A percentile compares a stretch with the other conserved stretches of the same genome.
Evolutionary conservation across 768 basidiomycete genomes (phyloP).

Genomic region (Termitomyces sp.): DNA sequence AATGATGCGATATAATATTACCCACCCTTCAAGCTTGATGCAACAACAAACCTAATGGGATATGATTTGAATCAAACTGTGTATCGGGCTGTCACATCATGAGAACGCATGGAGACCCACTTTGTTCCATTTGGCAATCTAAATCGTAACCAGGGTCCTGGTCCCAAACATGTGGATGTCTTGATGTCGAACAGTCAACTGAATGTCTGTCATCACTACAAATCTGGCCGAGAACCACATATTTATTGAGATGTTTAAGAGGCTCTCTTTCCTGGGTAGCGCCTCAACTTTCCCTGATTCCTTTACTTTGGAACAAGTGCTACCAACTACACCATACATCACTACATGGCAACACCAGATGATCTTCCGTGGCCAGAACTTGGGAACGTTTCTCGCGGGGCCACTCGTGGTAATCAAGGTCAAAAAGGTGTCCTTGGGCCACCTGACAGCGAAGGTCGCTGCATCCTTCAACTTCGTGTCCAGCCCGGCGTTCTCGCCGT

Average conservation of each 20-base stretch:
- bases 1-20: constrained; percentile 7
- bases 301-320: constrained; percentile 22
- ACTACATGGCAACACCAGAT: constrained; percentile 55
- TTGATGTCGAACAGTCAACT: constrained; percentile 22
- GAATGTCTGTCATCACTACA: constrained; percentile 13
- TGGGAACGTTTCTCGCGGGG: constrained; percentile 81
- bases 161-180: constrained; percentile 23
- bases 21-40: constrained; percentile 7
- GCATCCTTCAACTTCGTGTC: constrained; percentile 74
- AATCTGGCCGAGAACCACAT: constrained; percentile 9
- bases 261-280: constrained; percentile 6
- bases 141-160: constrained; percentile 28
- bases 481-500: constrained; percentile 83
- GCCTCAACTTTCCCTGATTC: constrained; percentile 18
- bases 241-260: constrained; percentile 19
- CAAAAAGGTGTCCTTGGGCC: constrained; percentile 77
- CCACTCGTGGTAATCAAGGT: constrained; percentile 83
- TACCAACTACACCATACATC: constrained; percentile 22
- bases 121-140: constrained; percentile 16
- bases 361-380: constrained; percentile 87
- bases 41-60: background rate
- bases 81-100: constrained; percentile 8
- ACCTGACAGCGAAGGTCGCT: constrained; percentile 74
- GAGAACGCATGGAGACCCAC: constrained; percentile 13
- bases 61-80: constrained; percentile 8